Evolutionary conservation across 2,329 filamentous ascomycete genomes (phyloP), one percentile per base, ranked within the genome.

Genomic region (Fonsecaea pedrosoi): DNA sequence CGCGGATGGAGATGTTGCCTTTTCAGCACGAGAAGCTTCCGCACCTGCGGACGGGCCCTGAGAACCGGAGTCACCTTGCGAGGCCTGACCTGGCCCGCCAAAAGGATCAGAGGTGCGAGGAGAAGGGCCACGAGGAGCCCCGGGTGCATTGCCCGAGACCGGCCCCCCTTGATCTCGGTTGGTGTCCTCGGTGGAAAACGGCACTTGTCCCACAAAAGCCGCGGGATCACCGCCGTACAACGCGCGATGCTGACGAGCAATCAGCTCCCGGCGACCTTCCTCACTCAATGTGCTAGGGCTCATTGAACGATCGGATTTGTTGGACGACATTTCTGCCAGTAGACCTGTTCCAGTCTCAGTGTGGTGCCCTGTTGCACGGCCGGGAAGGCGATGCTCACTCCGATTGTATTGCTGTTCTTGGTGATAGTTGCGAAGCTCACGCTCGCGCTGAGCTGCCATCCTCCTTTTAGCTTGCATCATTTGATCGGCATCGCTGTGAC

Each of bases 371-470:
- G 15, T 9, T 25, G 2, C 45, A 25, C 15, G 30, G 65, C 21
- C 38, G 59, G 65, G 55, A 70, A 54, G 54, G 62, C 68, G 54
- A 42, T 62, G 69, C 60, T 62, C 83, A 98, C 95, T 97, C 92
- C 94, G 90, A 86, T 98, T 96, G 84, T 96, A 98, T 89, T 99
- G 95, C 88, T 99, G 95, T 88, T 99, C 95, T 84, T 97, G 96
- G 84, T 99, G 95, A 84, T 98, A 97, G 83, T 98, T 99, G 82
- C 95, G 92, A 81, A 99, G 90, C 85, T 99, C 95, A 82, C 94
- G 92, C 86, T 99, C 95, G 82, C 95, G 92, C 84, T 98, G 95
- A 80, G 95, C 95, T 77, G 95, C 95, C 92, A 98, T 96, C 85
- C 94, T 91, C 84, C 95, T 92, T 87, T 98, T 98, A 76, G 93